Base-by-base conservation (phyloP, 352 stramenopile species). In the Globisporangium perplexum region DNA sequence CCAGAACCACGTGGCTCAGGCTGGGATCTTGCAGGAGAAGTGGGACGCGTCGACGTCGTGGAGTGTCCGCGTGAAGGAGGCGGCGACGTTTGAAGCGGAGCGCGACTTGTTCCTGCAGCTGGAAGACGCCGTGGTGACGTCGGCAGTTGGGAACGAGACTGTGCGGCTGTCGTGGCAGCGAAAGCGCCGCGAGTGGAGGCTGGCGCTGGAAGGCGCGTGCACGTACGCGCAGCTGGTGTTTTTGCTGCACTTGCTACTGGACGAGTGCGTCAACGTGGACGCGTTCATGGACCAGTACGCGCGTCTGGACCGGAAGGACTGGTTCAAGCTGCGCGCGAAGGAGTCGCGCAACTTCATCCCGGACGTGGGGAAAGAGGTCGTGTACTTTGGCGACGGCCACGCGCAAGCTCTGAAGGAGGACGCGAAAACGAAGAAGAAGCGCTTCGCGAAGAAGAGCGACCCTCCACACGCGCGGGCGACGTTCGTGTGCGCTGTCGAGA, bases 381-480 rank as follows among this genome's bases (percentile, higher is more conserved):
- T 91, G 8, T 93, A 93, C 50, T 93, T 93, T 38, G 83, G 83
- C 28, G 75, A 91, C 59, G 83, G 83, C 1, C 83, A 93, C 59
- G 67, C 62, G 2, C 56, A 87, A 51, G 83, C 83, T n/a, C 43
- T 93, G 31, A 88, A 89, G 66, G 78, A 89, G 66, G 83, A 93
- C 47, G 67, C 68, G 2, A 90, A 90, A 54, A 69, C 60, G 11
- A 89, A 86, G 68, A 85, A 79, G 66, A 90, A 86, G 52, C 63
- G 77, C 1, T 88, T 90, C 26, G 76, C 77, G 0, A 72, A 86
- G 28, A 89, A 90, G 47, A 86, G 77, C 20, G 81, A 90, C 53
- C 49, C 66, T 15, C 76, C 80, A 41, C 38, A 81, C 42, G 50
- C 57, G 14, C 69, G 74, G 23, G 51, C 68, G 24, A 89, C 78